These are phyloP conservation scores for Gossypium schwendimanii DNA, from an alignment of 441 rosid genomes.

Conservation along the genomic window DNA sequence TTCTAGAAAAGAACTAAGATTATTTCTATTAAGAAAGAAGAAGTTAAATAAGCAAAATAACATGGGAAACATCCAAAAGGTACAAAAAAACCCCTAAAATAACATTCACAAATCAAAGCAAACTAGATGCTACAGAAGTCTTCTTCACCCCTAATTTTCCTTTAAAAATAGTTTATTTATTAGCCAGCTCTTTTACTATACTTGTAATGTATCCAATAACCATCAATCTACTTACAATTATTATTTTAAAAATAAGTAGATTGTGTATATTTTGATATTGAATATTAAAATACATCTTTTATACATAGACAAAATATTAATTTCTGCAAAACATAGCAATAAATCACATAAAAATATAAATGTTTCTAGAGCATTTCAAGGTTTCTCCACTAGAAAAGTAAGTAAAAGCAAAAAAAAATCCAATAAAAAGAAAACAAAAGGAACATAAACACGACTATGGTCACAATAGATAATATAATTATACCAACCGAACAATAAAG, in stretches of 20 bases:
- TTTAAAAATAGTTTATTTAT: too few species aligned
- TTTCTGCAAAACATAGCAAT: too few species aligned
- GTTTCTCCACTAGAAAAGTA: not conserved
- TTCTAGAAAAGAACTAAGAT: not conserved
- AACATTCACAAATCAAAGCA: not conserved
- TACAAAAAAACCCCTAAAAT: not conserved
- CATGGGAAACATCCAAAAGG: too few species aligned
- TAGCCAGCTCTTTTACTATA: not conserved
- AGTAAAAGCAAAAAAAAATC: not conserved
- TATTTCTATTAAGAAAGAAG: too few species aligned
- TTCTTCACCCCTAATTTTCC: not conserved
- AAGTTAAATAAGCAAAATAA: too few species aligned
- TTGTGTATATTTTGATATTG: too few species aligned
- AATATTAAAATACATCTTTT: too few species aligned
- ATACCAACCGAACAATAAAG: conserved; percentile 76
- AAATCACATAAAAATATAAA: not conserved
- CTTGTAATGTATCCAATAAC: not conserved
- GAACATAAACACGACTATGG: not conserved
- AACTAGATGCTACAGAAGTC: not conserved
- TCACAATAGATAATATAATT: conserved; percentile 19
- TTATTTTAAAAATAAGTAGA: too few species aligned
- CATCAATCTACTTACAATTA: too few species aligned
- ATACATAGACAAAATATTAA: too few species aligned
- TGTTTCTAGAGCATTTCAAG: not conserved
- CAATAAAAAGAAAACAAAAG: not conserved